Evolutionary conservation across 2,329 filamentous ascomycete species (phyloP).

Genomic region (Penicillium freii): DNA sequence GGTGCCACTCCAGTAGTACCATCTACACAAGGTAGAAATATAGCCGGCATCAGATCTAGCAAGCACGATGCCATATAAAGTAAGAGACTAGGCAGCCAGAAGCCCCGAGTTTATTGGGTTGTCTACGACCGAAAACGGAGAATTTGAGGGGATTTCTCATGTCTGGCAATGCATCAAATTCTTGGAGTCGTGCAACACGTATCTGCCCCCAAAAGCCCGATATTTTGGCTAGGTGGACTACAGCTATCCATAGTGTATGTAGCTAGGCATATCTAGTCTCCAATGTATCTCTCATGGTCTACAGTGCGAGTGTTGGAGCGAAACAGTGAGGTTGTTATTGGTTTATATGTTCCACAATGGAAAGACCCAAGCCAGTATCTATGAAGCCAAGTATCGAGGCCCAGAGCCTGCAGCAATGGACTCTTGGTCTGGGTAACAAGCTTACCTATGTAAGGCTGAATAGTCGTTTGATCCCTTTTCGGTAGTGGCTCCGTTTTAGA

Average conservation of each 20-base stretch:
- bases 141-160: neutral
- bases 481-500: neutral
- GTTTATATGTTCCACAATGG: neutral
- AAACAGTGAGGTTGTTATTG: neutral
- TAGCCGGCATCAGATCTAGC: neutral
- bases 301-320: too few species aligned
- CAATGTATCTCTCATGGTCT: neutral
- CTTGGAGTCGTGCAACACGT: neutral
- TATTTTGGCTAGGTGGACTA: neutral
- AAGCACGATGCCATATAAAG: neutral
- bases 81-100: neutral
- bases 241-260: neutral
- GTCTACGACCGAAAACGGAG: too few species aligned
- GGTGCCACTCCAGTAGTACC: neutral
- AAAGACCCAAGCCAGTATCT: neutral
- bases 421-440: neutral
- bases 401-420: neutral
- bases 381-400: neutral
- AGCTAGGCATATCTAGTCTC: too few species aligned
- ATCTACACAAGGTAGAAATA: neutral
- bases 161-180: too few species aligned
- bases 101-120: neutral
- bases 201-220: neutral
- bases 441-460: neutral
- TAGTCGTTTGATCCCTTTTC: neutral